Base-by-base conservation (phyloP, 805 yeast genomes). In the Candida sanyiensis region DNA sequence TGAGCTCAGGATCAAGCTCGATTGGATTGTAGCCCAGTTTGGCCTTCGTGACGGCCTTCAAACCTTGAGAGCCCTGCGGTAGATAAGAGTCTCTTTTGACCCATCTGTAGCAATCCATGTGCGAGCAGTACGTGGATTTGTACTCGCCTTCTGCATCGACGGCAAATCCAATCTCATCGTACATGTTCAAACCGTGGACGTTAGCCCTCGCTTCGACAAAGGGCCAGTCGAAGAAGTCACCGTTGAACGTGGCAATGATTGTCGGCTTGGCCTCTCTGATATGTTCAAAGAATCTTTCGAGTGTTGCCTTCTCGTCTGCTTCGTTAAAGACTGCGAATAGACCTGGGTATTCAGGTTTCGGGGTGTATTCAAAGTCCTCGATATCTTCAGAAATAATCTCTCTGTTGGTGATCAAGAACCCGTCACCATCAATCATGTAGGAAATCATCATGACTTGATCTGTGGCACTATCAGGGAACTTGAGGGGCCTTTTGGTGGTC, bases 161-260 rank as follows among this genome's bases (percentile, higher is more conserved):
- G 2, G 86, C 86, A 59, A 93, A 93, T 3, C 99, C 99, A 52
- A 90, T 90, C 58, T 90, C 97, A 30, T 83, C 82, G 56, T 76
- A 83, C 93, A 93, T 82, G 57, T 83, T 81, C 47, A 93, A 59
- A 12, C 85, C 96, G 58, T 93, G 94, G 43, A 76, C 76, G 17
- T 79, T 65, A 3, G 97, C 81, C 56, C 99, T 70, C 11, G 84
- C 81, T 49, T 89, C 97, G 3, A 93, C 90, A 58, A 88, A 93
- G 2, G 99, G 99, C 97, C 98, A 93, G 68, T 93, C 99, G 63
- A 93, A 93, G 56, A 89, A 90, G 58, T 93, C 99, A 70, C 99
- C 99, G 63, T 93, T 93, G 54, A 86, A 93, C 0, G 98, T 93
- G 1, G 96, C 95, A 39, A 94, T 93, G n/a, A 93, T 95, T 0